Evolutionary conservation across 1,284 basidiomycete species (phyloP).

Genomic region (Cryptococcus jaspeensis): DNA sequence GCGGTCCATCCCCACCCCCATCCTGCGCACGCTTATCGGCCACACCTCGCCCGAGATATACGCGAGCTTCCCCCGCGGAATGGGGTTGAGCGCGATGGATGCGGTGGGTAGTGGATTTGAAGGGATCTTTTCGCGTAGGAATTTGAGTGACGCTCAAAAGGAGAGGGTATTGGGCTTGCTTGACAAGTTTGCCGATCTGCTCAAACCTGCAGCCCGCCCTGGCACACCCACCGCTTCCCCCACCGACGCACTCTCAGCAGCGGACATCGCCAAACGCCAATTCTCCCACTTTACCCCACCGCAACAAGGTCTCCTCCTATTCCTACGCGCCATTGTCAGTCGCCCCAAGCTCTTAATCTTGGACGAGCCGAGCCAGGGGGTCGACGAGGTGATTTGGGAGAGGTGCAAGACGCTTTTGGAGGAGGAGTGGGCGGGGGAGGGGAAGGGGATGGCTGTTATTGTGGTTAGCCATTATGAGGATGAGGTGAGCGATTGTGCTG

Average conservation of each 20-base stretch:
- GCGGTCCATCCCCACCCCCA: constrained; percentile 60
- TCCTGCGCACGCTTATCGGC: constrained; percentile 64
- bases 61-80: constrained; percentile 80
- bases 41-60: constrained; percentile 86
- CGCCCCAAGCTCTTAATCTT: constrained; percentile 68
- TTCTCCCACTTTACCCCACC: constrained; percentile 67
- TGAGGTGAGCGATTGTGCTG: constrained; percentile 59
- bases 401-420: constrained; percentile 64
- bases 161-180: constrained; percentile 58
- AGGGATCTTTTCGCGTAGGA: constrained; percentile 66
- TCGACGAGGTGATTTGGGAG: constrained; percentile 73
- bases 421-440: constrained; percentile 54
- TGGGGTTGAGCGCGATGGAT: constrained; percentile 69
- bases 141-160: constrained; percentile 53
- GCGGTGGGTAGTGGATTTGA: constrained; percentile 82
- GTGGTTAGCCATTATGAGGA: constrained; percentile 86
- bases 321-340: constrained; percentile 78
- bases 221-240: constrained; percentile 1
- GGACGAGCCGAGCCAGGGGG: constrained; percentile 88
- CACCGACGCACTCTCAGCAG: background rate
- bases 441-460: constrained; percentile 67
- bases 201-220: constrained; percentile 13
- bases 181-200: constrained; percentile 53
- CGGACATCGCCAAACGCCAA: constrained; percentile 47
- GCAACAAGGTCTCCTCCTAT: constrained; percentile 73